Conservation (phyloP, 768 basidiomycete genomes). For the Boletus vinaceobasis region DNA sequence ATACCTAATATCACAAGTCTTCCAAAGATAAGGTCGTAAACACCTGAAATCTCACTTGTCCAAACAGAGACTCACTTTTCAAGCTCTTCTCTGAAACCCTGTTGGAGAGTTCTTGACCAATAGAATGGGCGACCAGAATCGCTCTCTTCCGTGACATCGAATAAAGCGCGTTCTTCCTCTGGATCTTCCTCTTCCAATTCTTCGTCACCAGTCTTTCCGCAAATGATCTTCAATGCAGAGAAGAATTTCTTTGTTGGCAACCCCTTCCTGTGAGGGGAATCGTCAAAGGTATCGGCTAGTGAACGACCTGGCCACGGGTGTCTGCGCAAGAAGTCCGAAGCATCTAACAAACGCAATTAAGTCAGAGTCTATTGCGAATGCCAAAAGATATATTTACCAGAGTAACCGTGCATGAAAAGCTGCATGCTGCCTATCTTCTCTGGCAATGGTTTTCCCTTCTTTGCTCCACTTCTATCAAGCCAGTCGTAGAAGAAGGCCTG, state of each 20-base stretch:
- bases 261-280: constrained; percentile 74
- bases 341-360: constrained; percentile 47
- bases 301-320: constrained; percentile 88
- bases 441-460: constrained; percentile 79
- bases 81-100: constrained; percentile 81
- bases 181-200: constrained; percentile 73
- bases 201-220: constrained; percentile 76
- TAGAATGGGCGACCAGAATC: constrained; percentile 65
- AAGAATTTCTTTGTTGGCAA: constrained; percentile 64
- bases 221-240: constrained; percentile 71
- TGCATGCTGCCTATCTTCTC: constrained; percentile 93
- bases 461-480: constrained; percentile 76
- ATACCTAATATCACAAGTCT: constrained; percentile 82
- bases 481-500: constrained; percentile 93
- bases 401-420: constrained; percentile 79
- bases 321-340: constrained; percentile 80
- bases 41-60: background rate
- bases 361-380: background rate
- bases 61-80: constrained; percentile 60
- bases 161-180: constrained; percentile 69
- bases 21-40: constrained; percentile 8
- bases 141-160: constrained; percentile 58
- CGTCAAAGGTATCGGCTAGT: constrained; percentile 82
- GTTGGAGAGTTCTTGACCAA: constrained; percentile 77
- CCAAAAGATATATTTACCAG: constrained; percentile 41